Evolutionary conservation across 805 yeast species (phyloP).

Genomic region (Metschnikowia sp.): DNA sequence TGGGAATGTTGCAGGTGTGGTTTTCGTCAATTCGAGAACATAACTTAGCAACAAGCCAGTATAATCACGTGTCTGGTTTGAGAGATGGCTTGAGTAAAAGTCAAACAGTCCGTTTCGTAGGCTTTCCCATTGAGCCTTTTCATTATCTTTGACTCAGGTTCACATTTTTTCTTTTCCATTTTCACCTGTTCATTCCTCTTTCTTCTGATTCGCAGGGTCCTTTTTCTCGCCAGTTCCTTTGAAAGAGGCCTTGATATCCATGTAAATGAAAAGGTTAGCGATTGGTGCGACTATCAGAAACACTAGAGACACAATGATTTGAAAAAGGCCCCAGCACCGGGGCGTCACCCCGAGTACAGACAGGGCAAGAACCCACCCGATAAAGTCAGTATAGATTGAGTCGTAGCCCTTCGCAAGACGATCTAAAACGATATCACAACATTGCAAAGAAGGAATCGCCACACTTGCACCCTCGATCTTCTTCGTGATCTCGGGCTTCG

Average conservation of each 20-base stretch:
- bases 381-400: constrained; percentile 73
- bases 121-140: neutral
- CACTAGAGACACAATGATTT: constrained; percentile 33
- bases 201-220: neutral
- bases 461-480: constrained; percentile 80
- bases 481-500: constrained; percentile 83
- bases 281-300: constrained; percentile 51
- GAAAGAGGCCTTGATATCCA: constrained; percentile 52
- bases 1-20: too few species aligned
- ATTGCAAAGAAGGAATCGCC: constrained; percentile 63
- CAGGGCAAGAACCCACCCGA: constrained; percentile 78
- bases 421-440: constrained; percentile 58
- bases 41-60: too few species aligned
- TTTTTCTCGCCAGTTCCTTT: constrained; percentile 21
- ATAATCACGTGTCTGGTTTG: too few species aligned
- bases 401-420: constrained; percentile 63
- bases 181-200: neutral
- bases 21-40: too few species aligned
- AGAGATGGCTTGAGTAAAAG: too few species aligned
- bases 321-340: constrained; percentile 52
- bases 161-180: neutral
- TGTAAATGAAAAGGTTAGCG: constrained; percentile 42
- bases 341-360: constrained; percentile 70
- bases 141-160: neutral
- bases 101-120: too few species aligned